Evolutionary conservation across 2,329 filamentous ascomycete genomes (phyloP).

Genomic region (Aspergillus versicolor): DNA sequence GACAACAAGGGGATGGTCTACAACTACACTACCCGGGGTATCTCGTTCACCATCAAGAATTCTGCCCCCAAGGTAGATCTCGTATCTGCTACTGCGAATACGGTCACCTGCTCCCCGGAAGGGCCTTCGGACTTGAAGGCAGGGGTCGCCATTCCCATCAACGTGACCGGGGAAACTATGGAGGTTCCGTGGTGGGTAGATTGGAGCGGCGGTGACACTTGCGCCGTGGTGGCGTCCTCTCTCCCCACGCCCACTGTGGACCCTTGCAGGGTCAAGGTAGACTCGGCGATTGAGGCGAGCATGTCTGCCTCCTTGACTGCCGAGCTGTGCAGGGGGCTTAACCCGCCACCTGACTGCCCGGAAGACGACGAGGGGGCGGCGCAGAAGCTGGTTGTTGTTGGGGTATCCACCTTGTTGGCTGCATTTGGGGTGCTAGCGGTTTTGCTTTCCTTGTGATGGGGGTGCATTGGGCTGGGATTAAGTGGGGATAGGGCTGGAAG

Average conservation of each 20-base stretch:
- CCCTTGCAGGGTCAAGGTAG: slow-evolving; percentile 5
- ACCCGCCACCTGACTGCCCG: slow-evolving; percentile 5
- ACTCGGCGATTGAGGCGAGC: not conserved
- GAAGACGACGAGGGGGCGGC: not conserved
- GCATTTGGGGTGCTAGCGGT: too few relatives aligned
- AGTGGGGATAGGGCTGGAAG: too few relatives aligned
- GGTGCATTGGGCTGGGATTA: too few relatives aligned
- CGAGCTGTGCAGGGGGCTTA: not conserved
- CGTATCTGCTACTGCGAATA: slow-evolving; percentile 9
- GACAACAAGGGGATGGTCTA: not conserved
- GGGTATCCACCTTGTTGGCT: not conserved
- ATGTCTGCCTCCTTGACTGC: not conserved
- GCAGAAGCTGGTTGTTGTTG: not conserved
- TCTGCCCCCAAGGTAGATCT: slow-evolving; percentile 15
- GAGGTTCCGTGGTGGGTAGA: not conserved
- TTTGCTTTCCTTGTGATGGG: too few relatives aligned
- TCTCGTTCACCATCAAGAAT: slow-evolving; percentile 9
- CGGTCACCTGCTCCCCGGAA: not conserved
- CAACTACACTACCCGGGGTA: not conserved
- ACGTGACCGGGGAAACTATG: slow-evolving; percentile 8
- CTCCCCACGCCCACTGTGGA: not conserved
- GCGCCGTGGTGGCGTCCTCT: not conserved
- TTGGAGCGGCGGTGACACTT: not conserved
- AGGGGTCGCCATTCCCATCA: slow-evolving; percentile 6
- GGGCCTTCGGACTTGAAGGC: slow-evolving; percentile 5